Conservation (phyloP, 108 stramenopile genomes). For the Bacterosira constricta region DNA sequence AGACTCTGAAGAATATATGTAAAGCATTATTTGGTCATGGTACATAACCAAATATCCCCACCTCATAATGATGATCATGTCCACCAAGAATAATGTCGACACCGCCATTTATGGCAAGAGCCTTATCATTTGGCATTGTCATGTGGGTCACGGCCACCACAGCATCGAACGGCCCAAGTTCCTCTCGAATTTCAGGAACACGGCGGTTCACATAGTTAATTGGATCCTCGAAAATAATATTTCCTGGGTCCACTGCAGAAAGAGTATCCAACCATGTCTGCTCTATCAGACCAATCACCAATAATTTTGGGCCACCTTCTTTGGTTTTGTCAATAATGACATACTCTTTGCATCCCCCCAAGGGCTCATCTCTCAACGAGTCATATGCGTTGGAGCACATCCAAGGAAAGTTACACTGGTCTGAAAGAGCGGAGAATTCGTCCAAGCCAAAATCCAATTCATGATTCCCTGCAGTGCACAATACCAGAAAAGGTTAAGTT, state of each 20-base stretch:
- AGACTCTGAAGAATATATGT: no score
- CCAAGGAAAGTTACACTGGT: constrained; percentile 49
- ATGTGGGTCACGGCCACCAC: constrained; percentile 55
- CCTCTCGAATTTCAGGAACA: constrained; percentile 19
- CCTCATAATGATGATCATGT: no score
- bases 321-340: constrained; percentile 32
- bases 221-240: constrained; percentile 44
- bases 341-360: constrained; percentile 32
- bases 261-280: constrained; percentile 47
- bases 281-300: constrained; percentile 48
- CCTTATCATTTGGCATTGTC: constrained; percentile 58
- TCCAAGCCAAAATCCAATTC: constrained; percentile 55
- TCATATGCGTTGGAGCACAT: constrained; percentile 39
- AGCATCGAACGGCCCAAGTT: constrained; percentile 33
- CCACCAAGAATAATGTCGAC: constrained; percentile 60
- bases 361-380: background rate
- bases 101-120: constrained; percentile 40
- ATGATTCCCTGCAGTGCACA: constrained; percentile 40
- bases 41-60: no score
- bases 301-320: constrained; percentile 5
- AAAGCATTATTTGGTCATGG: no score
- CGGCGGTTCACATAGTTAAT: constrained; percentile 32
- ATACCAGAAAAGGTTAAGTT: background rate
- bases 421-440: constrained; percentile 22
- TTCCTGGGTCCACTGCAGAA: constrained; percentile 28